phyloP scores from a whole-genome alignment of 345 rosid species.

The Citrus reticulata region DNA sequence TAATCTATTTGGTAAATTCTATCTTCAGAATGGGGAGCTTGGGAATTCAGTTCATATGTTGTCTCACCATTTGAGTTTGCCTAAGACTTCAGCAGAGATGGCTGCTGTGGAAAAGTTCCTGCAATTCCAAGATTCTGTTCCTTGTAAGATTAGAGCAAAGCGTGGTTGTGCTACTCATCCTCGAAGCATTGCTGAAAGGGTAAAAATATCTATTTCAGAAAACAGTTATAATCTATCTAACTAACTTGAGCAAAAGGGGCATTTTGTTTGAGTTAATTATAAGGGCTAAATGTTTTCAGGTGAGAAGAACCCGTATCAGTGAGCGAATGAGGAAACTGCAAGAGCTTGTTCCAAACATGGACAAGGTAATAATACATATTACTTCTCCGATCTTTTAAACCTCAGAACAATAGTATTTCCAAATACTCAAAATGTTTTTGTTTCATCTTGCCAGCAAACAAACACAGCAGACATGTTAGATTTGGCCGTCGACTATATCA shows the following conservation, averaged over 20 bases:
- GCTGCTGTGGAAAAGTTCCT: conserved; percentile 61
- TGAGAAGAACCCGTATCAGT: conserved; percentile 92
- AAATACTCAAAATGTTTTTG: neutral
- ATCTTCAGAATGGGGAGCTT: conserved; percentile 36
- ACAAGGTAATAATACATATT: conserved; percentile 52
- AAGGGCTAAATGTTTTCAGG: conserved; percentile 37
- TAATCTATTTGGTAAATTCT: conserved; percentile 6
- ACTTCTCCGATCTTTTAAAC: neutral
- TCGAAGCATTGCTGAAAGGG: conserved; percentile 98
- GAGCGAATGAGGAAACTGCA: conserved; percentile 96
- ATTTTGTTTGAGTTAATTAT: neutral
- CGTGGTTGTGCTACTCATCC: conserved; percentile 99
- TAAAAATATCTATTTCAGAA: conserved; percentile 18
- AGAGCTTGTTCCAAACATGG: conserved; percentile 97
- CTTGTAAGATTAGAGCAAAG: conserved; percentile 92
- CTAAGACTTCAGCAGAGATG: conserved; percentile 56
- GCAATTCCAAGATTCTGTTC: conserved; percentile 83
- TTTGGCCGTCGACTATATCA: conserved; percentile 95
- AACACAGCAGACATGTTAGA: conserved; percentile 96
- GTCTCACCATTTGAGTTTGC: conserved; percentile 55
- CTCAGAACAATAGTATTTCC: neutral
- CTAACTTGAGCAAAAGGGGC: neutral
- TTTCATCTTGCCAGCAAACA: conserved; percentile 65
- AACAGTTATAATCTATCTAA: neutral
- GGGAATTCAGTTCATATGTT: conserved; percentile 31